Percentiles rank a stretch among this genome's conserved stretches.
These are phyloP conservation scores for Rhipidocladum racemiflorum DNA, from an alignment of 176 grass and related monocot genomes.

Conservation along the genomic window DNA sequence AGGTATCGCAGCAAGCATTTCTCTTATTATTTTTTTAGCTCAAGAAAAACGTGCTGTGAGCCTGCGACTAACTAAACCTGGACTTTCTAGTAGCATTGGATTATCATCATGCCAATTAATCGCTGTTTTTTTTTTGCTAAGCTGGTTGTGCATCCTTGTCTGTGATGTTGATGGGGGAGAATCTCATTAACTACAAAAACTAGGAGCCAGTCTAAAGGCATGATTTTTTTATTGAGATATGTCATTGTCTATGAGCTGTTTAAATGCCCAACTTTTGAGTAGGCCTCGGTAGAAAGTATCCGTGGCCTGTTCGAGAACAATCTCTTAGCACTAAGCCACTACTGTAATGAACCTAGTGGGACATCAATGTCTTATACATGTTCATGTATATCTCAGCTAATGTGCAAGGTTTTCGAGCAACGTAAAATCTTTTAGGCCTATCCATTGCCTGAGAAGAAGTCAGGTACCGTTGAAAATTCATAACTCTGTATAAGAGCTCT, in stretches of 20 bases:
- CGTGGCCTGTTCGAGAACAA: conserved; percentile 14
- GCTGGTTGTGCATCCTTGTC: conserved; percentile 39
- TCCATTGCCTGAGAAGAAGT: not conserved
- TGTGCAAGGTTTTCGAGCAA: not conserved
- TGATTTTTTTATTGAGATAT: conserved; percentile 7
- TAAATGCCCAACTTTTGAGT: not conserved
- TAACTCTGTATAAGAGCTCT: too few relatives aligned
- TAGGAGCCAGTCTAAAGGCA: conserved; percentile 16
- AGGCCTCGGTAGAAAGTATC: conserved; percentile 22
- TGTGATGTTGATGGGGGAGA: conserved; percentile 18
- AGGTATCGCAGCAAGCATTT: conserved; percentile 41
- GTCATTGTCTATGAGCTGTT: conserved; percentile 28
- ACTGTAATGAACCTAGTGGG: not conserved
- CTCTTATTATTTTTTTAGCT: not conserved
- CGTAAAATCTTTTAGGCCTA: not conserved
- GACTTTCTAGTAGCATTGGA: not conserved
- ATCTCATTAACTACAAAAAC: conserved; percentile 29
- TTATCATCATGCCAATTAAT: not conserved
- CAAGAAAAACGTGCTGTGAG: conserved; percentile 20
- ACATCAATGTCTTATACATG: not conserved
- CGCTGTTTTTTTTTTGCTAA: not conserved
- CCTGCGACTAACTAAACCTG: not conserved
- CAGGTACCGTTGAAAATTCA: not conserved
- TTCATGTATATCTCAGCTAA: not conserved
- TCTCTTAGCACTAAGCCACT: not conserved